Percentiles rank a stretch among this genome's conserved stretches.
These are phyloP conservation scores for Bryoglossum gracile DNA, from an alignment of 495 filamentous ascomycete genomes.

Conservation along the genomic window DNA sequence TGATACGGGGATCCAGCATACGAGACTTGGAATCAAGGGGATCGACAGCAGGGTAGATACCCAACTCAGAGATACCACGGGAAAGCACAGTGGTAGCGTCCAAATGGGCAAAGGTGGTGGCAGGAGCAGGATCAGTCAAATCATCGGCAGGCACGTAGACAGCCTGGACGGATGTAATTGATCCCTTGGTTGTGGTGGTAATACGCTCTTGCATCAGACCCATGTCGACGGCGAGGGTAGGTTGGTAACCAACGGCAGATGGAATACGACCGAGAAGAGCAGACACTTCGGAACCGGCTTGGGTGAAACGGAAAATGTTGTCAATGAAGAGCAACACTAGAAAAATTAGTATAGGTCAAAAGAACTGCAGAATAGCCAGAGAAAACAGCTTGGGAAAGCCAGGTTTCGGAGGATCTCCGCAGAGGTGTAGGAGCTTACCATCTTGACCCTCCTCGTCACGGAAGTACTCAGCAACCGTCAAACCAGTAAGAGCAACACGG, in stretches of 20 bases:
- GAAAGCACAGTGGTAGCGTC: slow-evolving; percentile 99
- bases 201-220: slow-evolving; percentile 99
- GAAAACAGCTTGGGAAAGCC: not conserved
- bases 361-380: not conserved
- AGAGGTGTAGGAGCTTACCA: slow-evolving; percentile 46
- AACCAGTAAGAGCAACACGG: slow-evolving; percentile 93
- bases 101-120: slow-evolving; percentile 99
- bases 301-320: slow-evolving; percentile 99
- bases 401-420: not conserved
- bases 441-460: slow-evolving; percentile 97
- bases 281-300: slow-evolving; percentile 99
- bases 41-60: slow-evolving; percentile 99
- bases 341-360: slow-evolving; percentile 16
- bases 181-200: slow-evolving; percentile 98
- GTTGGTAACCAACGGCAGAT: slow-evolving; percentile 99
- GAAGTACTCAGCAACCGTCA: slow-evolving; percentile 91
- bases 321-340: slow-evolving; percentile 96
- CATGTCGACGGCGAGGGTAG: slow-evolving; percentile 99
- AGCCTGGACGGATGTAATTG: slow-evolving; percentile 99
- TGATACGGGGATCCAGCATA: slow-evolving; percentile 98
- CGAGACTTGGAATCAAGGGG: slow-evolving; percentile 99
- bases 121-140: slow-evolving; percentile 98
- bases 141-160: slow-evolving; percentile 99
- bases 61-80: slow-evolving; percentile 99
- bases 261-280: slow-evolving; percentile 98